Base-by-base conservation (phyloP, 352 stramenopile genomes). In the Phytopythium sindhum region DNA sequence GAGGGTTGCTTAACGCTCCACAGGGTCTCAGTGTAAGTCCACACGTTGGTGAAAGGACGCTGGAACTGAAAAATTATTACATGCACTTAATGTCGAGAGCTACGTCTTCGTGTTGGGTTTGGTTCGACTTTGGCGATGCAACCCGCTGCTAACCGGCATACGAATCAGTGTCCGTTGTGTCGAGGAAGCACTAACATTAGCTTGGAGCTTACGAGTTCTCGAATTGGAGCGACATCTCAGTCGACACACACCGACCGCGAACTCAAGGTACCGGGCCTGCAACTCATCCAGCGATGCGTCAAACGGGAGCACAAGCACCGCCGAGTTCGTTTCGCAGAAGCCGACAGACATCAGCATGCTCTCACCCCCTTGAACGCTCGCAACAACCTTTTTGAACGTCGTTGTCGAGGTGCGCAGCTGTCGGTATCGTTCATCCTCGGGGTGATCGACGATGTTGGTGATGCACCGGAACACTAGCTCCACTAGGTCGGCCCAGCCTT, bases 391-490 rank as follows among this genome's bases (percentile, higher is more conserved):
- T 11, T 60, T 73, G 52, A 81, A 89, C 12, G 80, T 86, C 10
- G 65, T 66, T 2, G 82, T 89, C 8, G 68, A 65, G 0, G 75
- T 86, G 33, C 84, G 77, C 5, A 91, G 35, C 41, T 85, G 69
- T 21, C 82, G 69, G 37, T 82, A 91, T 23, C 78, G 65, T 41
- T 72, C 54, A 31, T 84, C 75, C 0, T 80, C 63, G 0, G 81
- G 73, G 17, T 90, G 62, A n/a, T 53, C 70, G 10, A 86, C 37
- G 26, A 91, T 73, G 50, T 90, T 90, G 1, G 66, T 44, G 9
- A 91, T 41, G 35, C 83, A 91, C 24, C 84, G 72, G 0, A 74
- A 29, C 2, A 60, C 72, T 0, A 91, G 39, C 50, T 89, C 73
- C 19, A 84, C 57, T 4, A 86, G 67, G 11, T 71, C 67, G 6